phyloP scores from a whole-genome alignment of 1,284 basidiomycete species.

The Xerocomus amazonicus region DNA sequence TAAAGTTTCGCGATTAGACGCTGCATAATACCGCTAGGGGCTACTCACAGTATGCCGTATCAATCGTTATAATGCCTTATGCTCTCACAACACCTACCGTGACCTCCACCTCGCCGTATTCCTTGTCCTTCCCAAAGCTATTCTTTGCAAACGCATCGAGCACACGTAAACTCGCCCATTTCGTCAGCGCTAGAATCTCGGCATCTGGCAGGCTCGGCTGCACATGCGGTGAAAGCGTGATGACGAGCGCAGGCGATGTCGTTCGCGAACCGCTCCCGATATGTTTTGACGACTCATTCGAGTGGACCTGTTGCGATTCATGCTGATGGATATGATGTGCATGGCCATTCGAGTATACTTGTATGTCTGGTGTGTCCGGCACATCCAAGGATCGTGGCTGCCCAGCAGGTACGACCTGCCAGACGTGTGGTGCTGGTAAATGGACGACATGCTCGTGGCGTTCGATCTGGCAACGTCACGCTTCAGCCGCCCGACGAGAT shows the following conservation, averaged over 20 bases:
- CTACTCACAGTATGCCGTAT: too few relatives aligned
- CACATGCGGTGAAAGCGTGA: conserved; percentile 80
- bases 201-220: conserved; percentile 63
- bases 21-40: too few relatives aligned
- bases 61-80: conserved; percentile 8
- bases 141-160: conserved; percentile 39
- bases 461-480: conserved; percentile 52
- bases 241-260: conserved; percentile 56
- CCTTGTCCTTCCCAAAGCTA: conserved; percentile 29
- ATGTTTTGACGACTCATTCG: neutral
- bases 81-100: conserved; percentile 48
- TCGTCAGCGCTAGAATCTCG: conserved; percentile 69
- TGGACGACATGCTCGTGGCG: conserved; percentile 75
- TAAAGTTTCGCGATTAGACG: too few relatives aligned
- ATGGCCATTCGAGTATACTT: conserved; percentile 11
- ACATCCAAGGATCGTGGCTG: conserved; percentile 16
- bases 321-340: conserved; percentile 5
- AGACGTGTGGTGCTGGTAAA: conserved; percentile 78
- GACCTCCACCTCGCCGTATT: conserved; percentile 40
- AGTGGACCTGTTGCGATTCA: neutral
- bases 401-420: conserved; percentile 68
- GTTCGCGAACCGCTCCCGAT: neutral
- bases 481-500: conserved; percentile 1
- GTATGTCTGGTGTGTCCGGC: neutral
- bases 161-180: conserved; percentile 69